Evolutionary conservation across 768 basidiomycete species (phyloP).

Genomic region (Leucosporidium yakuticum): DNA sequence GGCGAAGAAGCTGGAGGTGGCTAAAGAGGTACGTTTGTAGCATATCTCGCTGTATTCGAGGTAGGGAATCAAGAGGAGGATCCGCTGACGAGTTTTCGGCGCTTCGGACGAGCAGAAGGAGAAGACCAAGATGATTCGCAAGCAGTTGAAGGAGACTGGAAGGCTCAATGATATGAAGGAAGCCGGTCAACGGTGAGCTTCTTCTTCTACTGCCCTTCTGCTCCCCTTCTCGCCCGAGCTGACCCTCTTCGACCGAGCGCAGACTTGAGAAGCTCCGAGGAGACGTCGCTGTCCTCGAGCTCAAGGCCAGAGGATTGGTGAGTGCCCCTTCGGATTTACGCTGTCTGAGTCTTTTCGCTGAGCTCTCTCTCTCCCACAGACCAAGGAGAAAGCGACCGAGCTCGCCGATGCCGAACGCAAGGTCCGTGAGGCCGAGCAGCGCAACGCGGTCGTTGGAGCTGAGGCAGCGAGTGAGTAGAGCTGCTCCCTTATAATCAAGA

Average conservation of each 20-base stretch:
- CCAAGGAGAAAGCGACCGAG: background rate
- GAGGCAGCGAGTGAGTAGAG: background rate
- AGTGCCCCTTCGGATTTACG: background rate
- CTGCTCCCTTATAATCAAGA: too few relatives aligned
- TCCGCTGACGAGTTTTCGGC: too few relatives aligned
- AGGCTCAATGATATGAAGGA: background rate
- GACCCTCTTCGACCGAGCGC: too few relatives aligned
- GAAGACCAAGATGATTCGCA: background rate
- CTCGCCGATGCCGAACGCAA: background rate
- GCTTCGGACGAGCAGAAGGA: background rate
- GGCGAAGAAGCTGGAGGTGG: too few relatives aligned
- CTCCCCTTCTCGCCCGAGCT: too few relatives aligned
- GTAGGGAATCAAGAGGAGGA: too few relatives aligned
- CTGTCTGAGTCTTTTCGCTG: background rate
- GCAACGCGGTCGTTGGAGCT: background rate
- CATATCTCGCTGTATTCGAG: too few relatives aligned
- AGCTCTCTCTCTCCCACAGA: background rate
- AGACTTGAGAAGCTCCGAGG: conserved; percentile 16
- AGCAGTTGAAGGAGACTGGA: background rate
- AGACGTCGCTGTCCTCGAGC: conserved; percentile 15
- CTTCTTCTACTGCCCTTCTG: background rate
- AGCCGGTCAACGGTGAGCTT: conserved; percentile 2
- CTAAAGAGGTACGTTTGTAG: too few relatives aligned
- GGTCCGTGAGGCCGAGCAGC: background rate
- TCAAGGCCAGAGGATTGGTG: background rate